phyloP scores from a whole-genome alignment of 2,329 filamentous ascomycete species.

The Knoxdaviesia proteae region DNA sequence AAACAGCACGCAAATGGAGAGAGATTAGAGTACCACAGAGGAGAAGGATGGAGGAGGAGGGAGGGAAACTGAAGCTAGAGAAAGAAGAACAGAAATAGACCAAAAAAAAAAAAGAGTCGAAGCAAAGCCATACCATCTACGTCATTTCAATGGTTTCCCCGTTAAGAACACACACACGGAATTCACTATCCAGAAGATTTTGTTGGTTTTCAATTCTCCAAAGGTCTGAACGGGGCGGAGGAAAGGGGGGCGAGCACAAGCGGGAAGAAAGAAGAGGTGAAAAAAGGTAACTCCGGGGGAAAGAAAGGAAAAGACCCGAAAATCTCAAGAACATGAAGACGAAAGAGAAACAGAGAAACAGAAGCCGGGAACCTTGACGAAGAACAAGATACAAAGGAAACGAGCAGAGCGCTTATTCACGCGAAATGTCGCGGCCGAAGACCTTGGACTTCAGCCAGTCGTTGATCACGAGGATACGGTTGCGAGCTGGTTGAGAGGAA shows the following conservation, averaged over 20 bases:
- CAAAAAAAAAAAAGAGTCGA: not conserved
- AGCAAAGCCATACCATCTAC: not conserved
- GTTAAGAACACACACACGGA: not conserved
- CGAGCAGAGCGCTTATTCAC: conserved; percentile 33
- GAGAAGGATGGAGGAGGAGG: not conserved
- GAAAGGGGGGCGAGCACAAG: not conserved
- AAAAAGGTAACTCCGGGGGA: not conserved
- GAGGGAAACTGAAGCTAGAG: not conserved
- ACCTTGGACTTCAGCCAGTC: conserved; percentile 96
- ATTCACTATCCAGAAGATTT: not conserved
- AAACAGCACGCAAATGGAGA: too few species aligned
- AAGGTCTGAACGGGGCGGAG: too few species aligned
- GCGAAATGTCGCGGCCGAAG: conserved; percentile 85
- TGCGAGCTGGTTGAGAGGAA: conserved; percentile 41
- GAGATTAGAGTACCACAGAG: not conserved
- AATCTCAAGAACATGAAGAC: not conserved
- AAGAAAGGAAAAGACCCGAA: not conserved
- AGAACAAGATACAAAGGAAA: not conserved
- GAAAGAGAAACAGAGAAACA: not conserved
- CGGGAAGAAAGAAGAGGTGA: not conserved
- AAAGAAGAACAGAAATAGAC: not conserved
- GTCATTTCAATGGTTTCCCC: too few species aligned
- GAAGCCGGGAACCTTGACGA: not conserved
- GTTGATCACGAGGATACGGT: conserved; percentile 75
- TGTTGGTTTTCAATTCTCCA: too few species aligned